phyloP scores from a whole-genome alignment of 2,329 filamentous ascomycete species.

The Colletotrichum acutatum region DNA sequence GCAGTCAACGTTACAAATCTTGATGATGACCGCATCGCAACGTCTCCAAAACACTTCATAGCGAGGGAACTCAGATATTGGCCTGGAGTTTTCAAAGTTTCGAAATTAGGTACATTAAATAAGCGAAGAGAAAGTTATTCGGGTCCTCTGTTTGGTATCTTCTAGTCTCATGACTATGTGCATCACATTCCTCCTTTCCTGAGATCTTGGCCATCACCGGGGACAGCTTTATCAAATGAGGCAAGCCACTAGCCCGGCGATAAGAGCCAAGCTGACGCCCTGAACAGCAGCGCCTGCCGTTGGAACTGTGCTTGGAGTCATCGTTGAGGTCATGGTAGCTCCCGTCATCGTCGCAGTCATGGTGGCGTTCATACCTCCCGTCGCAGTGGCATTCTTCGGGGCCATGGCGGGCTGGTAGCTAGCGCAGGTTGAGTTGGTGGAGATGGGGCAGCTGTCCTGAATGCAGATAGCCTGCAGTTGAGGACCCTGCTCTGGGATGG shows the following conservation, averaged over 20 bases:
- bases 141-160: neutral
- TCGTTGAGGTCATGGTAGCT: neutral
- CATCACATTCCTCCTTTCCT: neutral
- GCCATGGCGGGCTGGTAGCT: slow-evolving; percentile 50
- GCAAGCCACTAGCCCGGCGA: neutral
- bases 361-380: slow-evolving; percentile 21
- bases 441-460: slow-evolving; percentile 59
- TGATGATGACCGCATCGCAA: too few species aligned
- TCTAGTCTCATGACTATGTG: too few species aligned
- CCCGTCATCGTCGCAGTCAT: slow-evolving; percentile 5
- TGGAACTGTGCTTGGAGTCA: slow-evolving; percentile 7
- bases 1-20: too few species aligned
- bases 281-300: slow-evolving; percentile 5
- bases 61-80: too few species aligned
- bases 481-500: slow-evolving; percentile 56
- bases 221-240: neutral
- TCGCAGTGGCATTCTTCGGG: slow-evolving; percentile 25
- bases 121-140: neutral
- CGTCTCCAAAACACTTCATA: too few species aligned
- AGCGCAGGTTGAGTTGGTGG: slow-evolving; percentile 56
- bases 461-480: slow-evolving; percentile 68
- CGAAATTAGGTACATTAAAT: neutral
- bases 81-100: neutral
- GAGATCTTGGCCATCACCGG: too few species aligned
- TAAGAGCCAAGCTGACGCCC: neutral